Percentiles rank a stretch among this genome's conserved stretches.
These are phyloP conservation scores for Lecanosticta acicola DNA, from an alignment of 2,329 filamentous ascomycete genomes.

Conservation along the genomic window DNA sequence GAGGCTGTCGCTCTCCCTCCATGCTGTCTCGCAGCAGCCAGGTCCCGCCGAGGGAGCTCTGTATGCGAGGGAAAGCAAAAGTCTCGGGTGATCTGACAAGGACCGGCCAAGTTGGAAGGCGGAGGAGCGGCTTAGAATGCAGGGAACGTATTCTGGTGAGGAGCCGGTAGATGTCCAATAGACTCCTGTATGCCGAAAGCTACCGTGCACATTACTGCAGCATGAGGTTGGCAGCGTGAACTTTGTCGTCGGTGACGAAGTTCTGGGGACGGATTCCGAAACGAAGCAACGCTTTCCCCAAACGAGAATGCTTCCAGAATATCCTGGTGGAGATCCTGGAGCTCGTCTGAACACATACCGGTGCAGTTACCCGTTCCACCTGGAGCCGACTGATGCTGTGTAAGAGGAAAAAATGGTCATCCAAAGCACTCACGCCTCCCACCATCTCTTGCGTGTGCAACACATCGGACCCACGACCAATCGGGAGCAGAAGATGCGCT, in stretches of 20 bases:
- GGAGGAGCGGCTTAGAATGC: not conserved
- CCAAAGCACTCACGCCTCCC: not conserved
- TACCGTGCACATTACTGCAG: too few relatives aligned
- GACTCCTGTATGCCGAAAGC: not conserved
- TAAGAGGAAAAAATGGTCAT: not conserved
- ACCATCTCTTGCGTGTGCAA: not conserved
- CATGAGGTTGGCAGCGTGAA: not conserved
- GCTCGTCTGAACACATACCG: not conserved
- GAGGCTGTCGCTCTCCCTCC: not conserved
- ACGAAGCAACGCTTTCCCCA: not conserved
- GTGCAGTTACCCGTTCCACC: not conserved
- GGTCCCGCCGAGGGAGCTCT: not conserved
- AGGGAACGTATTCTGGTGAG: not conserved
- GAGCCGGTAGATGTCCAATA: not conserved
- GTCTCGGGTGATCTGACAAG: not conserved
- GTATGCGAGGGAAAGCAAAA: not conserved
- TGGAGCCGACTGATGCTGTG: not conserved
- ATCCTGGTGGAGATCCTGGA: not conserved
- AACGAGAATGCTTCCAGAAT: not conserved
- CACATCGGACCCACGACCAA: not conserved
- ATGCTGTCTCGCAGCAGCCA: not conserved
- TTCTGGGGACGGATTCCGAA: not conserved
- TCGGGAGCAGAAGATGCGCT: not conserved
- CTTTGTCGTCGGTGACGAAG: not conserved
- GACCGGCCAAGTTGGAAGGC: not conserved